Evolutionary conservation across 768 basidiomycete genomes (phyloP), one percentile per base, ranked within the genome.

Genomic region (Naganishia vaughanmartiniae): DNA sequence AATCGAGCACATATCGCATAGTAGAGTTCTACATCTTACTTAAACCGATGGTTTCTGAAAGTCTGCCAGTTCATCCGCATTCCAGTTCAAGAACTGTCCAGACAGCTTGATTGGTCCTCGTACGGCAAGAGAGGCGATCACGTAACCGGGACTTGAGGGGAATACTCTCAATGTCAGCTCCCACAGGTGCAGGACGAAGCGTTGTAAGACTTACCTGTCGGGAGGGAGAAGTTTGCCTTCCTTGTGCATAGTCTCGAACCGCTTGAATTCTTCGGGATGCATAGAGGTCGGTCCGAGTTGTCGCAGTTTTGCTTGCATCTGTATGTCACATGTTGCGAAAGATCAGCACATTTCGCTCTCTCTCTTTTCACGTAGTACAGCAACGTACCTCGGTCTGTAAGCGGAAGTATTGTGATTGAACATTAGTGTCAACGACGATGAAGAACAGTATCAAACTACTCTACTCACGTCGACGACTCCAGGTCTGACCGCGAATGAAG

Each of bases 401-500:
- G 30, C 31, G 28, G 21, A 3, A 5, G 12, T 1, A 11, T 46
- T 48, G 26, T 26, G 45, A 34, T 65, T 24, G 10, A 33, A 15
- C 10, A 21, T 33, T 9, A 42, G n/a, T 30, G 12, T 39, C 36
- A 4, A n/a, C 1, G 39, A 69, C 3, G n/a, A 51, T 58, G n/a
- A 58, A 56, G 33, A 42, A 57, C 33, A 17, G 14, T n/a, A n/a
- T 28, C 30, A 54, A n/a, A 33, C 30, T 36, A 74, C 79, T 74
- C 30, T 36, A 74, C 79, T 74, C 69, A 80, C 79, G 70, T 94
- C 88, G 31, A 96, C 92, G 81, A 89, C 88, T 17, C 94, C 94
- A 0, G 94, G 94, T 4, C 93, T 87, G 2, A 96, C 74, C 19
- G 93, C 89, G 36, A 94, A 85, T 3, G 88, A 87, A 10, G 85